These are phyloP conservation scores for Penicillium sclerotiorum DNA, from an alignment of 2,329 filamentous ascomycete genomes.

Conservation along the genomic window DNA sequence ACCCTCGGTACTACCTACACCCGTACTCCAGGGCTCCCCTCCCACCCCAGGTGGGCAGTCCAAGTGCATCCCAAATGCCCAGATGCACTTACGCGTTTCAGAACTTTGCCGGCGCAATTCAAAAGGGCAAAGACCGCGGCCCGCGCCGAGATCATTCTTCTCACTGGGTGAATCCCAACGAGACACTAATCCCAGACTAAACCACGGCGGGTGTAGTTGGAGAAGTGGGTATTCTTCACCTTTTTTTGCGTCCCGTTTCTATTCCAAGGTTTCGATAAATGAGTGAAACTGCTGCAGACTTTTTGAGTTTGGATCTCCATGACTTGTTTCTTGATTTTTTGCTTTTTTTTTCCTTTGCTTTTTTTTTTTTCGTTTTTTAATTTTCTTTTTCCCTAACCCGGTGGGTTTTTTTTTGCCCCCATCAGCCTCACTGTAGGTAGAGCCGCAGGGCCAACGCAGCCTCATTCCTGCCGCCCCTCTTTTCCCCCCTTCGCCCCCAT, in stretches of 20 bases:
- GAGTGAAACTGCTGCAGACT: too few relatives aligned
- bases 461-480: conserved; percentile 16
- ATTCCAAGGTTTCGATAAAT: background rate
- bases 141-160: conserved; percentile 15
- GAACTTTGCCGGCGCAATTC: conserved; percentile 1
- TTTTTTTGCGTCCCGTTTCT: background rate
- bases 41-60: background rate
- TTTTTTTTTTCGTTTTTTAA: background rate
- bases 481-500: background rate
- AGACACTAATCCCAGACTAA: background rate
- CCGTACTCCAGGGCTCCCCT: too few relatives aligned
- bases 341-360: background rate
- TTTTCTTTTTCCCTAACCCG: background rate
- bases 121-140: conserved; percentile 15
- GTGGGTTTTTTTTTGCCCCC: background rate
- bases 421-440: conserved; percentile 22
- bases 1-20: too few relatives aligned
- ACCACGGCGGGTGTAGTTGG: background rate
- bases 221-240: conserved; percentile 17
- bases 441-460: conserved; percentile 22
- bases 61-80: background rate
- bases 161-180: background rate
- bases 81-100: conserved; percentile 3
- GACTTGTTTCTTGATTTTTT: background rate
- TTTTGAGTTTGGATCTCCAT: too few relatives aligned